Conservation (phyloP, 768 basidiomycete species). For the Naematelia aurantialba region DNA sequence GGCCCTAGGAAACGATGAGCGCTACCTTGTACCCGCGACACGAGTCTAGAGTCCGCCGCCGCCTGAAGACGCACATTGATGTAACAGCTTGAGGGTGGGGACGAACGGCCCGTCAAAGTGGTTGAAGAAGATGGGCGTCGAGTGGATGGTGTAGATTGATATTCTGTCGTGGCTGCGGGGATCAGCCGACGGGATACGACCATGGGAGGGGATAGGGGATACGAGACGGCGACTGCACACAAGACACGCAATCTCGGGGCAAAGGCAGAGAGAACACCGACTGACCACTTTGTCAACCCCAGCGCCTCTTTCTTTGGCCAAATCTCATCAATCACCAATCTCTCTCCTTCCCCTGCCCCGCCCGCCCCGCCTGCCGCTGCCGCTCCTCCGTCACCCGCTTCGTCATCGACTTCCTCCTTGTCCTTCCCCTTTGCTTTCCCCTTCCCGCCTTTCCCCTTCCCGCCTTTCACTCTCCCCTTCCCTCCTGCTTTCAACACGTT, state of each 20-base stretch:
- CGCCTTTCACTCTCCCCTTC: slow-evolving; percentile 19
- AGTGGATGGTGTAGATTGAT: slow-evolving; percentile 82
- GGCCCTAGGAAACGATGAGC: slow-evolving; percentile 63
- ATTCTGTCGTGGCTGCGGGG: slow-evolving; percentile 80
- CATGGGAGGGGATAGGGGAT: slow-evolving; percentile 58
- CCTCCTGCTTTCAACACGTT: slow-evolving; percentile 15
- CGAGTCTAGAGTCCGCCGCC: neutral
- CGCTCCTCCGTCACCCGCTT: slow-evolving; percentile 21
- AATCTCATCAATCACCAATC: slow-evolving; percentile 60
- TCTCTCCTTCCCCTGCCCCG: slow-evolving; percentile 18
- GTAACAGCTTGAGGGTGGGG: slow-evolving; percentile 82
- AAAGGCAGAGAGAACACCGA: slow-evolving; percentile 74
- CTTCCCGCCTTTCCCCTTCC: slow-evolving; percentile 21
- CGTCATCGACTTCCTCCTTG: slow-evolving; percentile 26
- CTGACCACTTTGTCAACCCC: slow-evolving; percentile 86
- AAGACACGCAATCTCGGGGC: slow-evolving; percentile 93
- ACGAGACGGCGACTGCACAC: slow-evolving; percentile 76
- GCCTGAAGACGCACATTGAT: slow-evolving; percentile 66
- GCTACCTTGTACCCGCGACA: neutral
- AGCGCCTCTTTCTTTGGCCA: slow-evolving; percentile 99
- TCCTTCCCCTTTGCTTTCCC: slow-evolving; percentile 22
- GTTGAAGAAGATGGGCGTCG: slow-evolving; percentile 88
- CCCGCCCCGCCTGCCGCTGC: slow-evolving; percentile 31
- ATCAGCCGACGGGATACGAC: neutral
- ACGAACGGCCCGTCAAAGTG: slow-evolving; percentile 91